phyloP scores from a whole-genome alignment of 306 rosid species.

The Cotoneaster glaucophyllus region DNA sequence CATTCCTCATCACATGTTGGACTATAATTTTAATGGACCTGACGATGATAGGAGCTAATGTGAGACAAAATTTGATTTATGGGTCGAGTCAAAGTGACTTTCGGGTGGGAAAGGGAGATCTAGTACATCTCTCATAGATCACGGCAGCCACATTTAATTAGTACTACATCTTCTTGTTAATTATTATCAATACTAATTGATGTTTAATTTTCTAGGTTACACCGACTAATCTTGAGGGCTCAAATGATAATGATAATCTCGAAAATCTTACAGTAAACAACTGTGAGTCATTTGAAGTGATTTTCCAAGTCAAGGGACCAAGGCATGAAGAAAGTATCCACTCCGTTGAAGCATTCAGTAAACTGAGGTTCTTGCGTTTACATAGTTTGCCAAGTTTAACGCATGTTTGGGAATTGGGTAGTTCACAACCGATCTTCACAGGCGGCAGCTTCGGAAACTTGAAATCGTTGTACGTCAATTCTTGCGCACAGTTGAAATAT shows the following conservation, averaged over 20 bases:
- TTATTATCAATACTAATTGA: neutral
- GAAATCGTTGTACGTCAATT: accelerated
- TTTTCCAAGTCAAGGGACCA: neutral
- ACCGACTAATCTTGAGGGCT: neutral
- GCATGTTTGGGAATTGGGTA: neutral
- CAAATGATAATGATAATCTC: neutral
- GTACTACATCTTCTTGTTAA: no score
- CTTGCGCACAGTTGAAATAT: neutral
- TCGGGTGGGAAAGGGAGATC: no score
- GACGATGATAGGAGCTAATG: no score
- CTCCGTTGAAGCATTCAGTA: neutral
- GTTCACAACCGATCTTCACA: neutral
- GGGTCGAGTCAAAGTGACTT: no score
- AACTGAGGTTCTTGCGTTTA: accelerated
- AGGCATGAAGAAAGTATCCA: neutral
- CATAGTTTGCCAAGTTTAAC: accelerated
- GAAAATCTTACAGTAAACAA: accelerated
- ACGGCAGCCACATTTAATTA: no score
- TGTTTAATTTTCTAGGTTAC: neutral
- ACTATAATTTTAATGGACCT: no score
- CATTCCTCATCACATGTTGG: no score
- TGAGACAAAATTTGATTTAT: no score
- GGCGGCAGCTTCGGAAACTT: neutral
- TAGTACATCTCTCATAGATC: no score
- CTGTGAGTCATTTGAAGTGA: accelerated